A percentile compares a stretch with the other conserved stretches of the same genome.
These are phyloP conservation scores for Cafeteria roenbergensis DNA, from an alignment of 108 stramenopile species.

Conservation along the genomic window DNA sequence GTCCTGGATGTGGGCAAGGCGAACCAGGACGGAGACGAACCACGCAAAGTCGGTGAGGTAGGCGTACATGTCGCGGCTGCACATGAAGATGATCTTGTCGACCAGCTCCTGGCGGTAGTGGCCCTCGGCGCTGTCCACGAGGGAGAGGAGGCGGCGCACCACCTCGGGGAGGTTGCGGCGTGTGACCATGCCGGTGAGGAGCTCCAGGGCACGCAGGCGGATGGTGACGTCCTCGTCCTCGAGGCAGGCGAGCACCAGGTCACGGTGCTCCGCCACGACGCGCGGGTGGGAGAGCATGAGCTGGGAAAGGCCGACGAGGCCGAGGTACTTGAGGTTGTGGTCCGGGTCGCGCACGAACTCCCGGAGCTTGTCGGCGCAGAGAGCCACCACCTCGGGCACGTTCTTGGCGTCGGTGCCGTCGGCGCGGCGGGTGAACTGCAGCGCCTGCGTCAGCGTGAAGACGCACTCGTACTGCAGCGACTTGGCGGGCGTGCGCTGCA, in stretches of 20 bases:
- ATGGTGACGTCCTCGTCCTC: slow-evolving; percentile 94
- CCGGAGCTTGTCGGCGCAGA: slow-evolving; percentile 72
- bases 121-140: slow-evolving; percentile 72
- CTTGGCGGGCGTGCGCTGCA: slow-evolving; percentile 83
- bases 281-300: slow-evolving; percentile 76
- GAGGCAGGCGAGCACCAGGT: slow-evolving; percentile 76
- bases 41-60: slow-evolving; percentile 74
- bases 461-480: slow-evolving; percentile 85
- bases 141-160: slow-evolving; percentile 70
- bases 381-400: slow-evolving; percentile 65
- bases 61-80: slow-evolving; percentile 77
- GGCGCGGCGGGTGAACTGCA: slow-evolving; percentile 72
- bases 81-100: slow-evolving; percentile 76
- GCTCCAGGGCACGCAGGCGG: slow-evolving; percentile 77
- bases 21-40: slow-evolving; percentile 76
- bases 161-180: slow-evolving; percentile 75
- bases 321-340: slow-evolving; percentile 95
- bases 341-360: slow-evolving; percentile 85
- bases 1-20: slow-evolving; percentile 66
- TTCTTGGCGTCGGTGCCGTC: slow-evolving; percentile 77
- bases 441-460: slow-evolving; percentile 75
- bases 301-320: slow-evolving; percentile 80
- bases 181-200: slow-evolving; percentile 83
- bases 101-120: slow-evolving; percentile 80
- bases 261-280: slow-evolving; percentile 67